A percentile compares a stretch with the other conserved stretches of the same genome.
phyloP scores from a whole-genome alignment of 495 filamentous ascomycete genomes.

The Staphylotrichum longicolle region DNA sequence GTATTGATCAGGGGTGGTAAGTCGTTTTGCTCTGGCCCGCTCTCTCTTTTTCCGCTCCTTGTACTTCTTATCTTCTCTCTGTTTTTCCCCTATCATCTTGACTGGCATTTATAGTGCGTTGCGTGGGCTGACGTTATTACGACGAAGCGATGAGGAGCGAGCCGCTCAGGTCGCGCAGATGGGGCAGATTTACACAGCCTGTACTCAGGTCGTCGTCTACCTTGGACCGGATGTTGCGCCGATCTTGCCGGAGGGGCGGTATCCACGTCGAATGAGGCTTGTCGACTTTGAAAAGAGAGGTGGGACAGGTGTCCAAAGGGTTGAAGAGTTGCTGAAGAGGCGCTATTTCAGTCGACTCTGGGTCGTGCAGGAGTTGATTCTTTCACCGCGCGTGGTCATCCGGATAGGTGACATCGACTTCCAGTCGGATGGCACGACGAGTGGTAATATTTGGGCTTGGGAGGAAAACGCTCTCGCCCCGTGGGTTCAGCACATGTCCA shows the following conservation, averaged over 20 bases:
- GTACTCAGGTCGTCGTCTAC: slow-evolving; percentile 27
- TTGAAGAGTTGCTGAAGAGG: slow-evolving; percentile 17
- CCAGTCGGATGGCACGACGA: neutral
- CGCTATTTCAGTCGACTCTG: slow-evolving; percentile 33
- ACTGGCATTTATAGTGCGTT: neutral
- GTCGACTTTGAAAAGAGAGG: neutral
- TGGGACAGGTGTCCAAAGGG: neutral
- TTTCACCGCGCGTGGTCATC: slow-evolving; percentile 23
- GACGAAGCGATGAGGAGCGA: slow-evolving; percentile 19
- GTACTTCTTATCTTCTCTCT: too few species aligned
- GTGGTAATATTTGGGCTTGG: neutral
- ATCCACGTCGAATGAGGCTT: neutral
- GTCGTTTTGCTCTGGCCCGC: neutral
- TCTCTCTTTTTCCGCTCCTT: too few species aligned
- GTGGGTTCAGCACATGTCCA: neutral
- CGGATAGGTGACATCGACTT: slow-evolving; percentile 27
- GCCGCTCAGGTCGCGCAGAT: slow-evolving; percentile 28
- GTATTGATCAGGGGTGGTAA: slow-evolving; percentile 27
- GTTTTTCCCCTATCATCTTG: neutral
- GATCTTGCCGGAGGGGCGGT: neutral
- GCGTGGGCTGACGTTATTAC: neutral
- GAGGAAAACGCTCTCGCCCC: neutral
- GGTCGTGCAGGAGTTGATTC: slow-evolving; percentile 33
- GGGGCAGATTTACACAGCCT: slow-evolving; percentile 23
- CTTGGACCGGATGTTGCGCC: slow-evolving; percentile 24